Conservation (phyloP, 805 yeast genomes). For the Candida alai region DNA sequence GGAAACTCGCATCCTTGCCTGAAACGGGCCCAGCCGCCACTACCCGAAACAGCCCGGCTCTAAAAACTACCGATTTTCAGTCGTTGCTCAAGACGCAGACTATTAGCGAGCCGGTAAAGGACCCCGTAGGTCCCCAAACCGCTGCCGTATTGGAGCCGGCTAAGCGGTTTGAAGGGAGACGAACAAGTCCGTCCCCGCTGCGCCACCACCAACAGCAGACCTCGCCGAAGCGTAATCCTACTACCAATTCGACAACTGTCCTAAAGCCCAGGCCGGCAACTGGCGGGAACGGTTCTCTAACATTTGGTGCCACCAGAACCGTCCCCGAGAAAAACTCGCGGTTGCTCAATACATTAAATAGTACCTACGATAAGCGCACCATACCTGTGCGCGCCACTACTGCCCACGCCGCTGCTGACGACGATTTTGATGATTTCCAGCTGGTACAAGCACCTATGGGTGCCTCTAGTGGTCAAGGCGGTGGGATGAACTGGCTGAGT, state of each 20-base stretch:
- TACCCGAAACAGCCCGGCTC: too few relatives aligned
- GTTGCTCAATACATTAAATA: conserved; percentile 23
- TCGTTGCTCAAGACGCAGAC: conserved; percentile 28
- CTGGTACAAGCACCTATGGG: conserved; percentile 4
- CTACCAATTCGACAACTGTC: conserved; percentile 4
- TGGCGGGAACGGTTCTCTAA: conserved; percentile 1
- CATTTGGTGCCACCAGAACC: conserved; percentile 23
- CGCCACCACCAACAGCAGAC: conserved; percentile 8
- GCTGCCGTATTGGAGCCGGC: conserved; percentile 19
- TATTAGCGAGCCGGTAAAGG: conserved; percentile 16
- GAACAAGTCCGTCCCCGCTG: too few relatives aligned
- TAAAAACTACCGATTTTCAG: conserved; percentile 21
- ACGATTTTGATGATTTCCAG: conserved; percentile 29
- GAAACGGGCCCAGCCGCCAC: conserved; percentile 5
- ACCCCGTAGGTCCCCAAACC: conserved; percentile 8
- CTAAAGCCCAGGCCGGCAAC: conserved; percentile 4
- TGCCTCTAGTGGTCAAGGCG: background rate
- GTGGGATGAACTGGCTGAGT: conserved; percentile 3
- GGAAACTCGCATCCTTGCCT: conserved; percentile 19
- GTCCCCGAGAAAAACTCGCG: conserved; percentile 13
- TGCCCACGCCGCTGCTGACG: conserved; percentile 12
- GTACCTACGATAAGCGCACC: conserved; percentile 14
- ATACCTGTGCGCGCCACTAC: background rate
- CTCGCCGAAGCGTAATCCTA: too few relatives aligned
- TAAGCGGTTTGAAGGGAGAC: too few relatives aligned